These are phyloP conservation scores for Aphanomyces astaci DNA, from an alignment of 352 stramenopile genomes.

Conservation along the genomic window DNA sequence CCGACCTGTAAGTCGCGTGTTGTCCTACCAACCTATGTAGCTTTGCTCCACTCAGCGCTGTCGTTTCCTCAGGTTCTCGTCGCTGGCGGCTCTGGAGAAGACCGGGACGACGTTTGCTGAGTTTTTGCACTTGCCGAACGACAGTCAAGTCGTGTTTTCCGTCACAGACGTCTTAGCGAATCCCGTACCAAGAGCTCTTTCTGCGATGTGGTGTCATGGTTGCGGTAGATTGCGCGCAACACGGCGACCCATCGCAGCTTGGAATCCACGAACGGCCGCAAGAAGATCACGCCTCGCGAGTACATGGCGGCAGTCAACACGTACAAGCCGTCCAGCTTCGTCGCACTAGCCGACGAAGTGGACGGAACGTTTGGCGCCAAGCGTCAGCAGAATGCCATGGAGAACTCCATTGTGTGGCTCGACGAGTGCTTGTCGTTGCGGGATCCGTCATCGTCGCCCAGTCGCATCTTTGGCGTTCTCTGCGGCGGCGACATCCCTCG, in stretches of 20 bases:
- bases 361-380: constrained; percentile 46
- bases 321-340: constrained; percentile 46
- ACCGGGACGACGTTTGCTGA: constrained; percentile 38
- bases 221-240: constrained; percentile 23
- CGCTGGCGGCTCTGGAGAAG: constrained; percentile 32
- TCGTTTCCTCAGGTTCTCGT: constrained; percentile 29
- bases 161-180: constrained; percentile 59
- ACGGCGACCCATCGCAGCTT: constrained; percentile 57
- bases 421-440: constrained; percentile 42
- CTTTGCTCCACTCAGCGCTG: constrained; percentile 24
- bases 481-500: constrained; percentile 51
- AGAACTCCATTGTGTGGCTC: constrained; percentile 61
- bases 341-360: constrained; percentile 65
- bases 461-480: constrained; percentile 51
- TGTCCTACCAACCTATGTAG: background rate
- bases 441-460: constrained; percentile 15
- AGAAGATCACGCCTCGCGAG: constrained; percentile 36
- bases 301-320: constrained; percentile 51
- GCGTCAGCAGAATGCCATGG: constrained; percentile 52
- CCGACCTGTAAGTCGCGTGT: constrained; percentile 47
- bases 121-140: constrained; percentile 39
- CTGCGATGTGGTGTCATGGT: background rate
- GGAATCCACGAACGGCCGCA: constrained; percentile 45
- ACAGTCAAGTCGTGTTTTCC: constrained; percentile 49
- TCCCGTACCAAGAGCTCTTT: background rate